These are phyloP conservation scores for Aspergillus hiratsukae DNA, from an alignment of 2,329 filamentous ascomycete species.

Conservation along the genomic window DNA sequence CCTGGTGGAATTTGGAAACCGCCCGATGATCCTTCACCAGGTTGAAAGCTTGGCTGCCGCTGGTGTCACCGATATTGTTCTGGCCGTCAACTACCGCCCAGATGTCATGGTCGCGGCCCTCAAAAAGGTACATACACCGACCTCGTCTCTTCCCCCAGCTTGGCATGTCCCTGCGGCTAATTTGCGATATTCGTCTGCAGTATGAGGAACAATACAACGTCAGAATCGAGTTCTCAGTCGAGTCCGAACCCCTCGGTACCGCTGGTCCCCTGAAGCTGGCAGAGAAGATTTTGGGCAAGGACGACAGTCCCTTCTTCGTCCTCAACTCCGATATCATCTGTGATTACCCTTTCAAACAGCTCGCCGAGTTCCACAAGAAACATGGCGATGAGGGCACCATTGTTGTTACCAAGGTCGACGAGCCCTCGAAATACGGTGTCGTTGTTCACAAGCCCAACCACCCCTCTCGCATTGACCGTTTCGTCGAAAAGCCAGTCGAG, in stretches of 20 bases:
- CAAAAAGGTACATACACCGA: constrained; percentile 68
- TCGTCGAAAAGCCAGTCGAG: constrained; percentile 98
- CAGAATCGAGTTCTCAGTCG: constrained; percentile 95
- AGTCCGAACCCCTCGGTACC: constrained; percentile 90
- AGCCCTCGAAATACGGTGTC: constrained; percentile 98
- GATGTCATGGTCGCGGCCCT: constrained; percentile 96
- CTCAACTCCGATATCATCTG: constrained; percentile 98
- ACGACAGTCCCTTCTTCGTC: constrained; percentile 93
- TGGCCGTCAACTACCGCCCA: constrained; percentile 97
- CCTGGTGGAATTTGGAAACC: constrained; percentile 96
- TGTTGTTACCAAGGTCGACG: constrained; percentile 97
- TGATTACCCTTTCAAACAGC: constrained; percentile 90
- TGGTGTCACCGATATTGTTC: constrained; percentile 93
- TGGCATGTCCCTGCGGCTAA: constrained; percentile 1
- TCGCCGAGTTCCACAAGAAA: constrained; percentile 84
- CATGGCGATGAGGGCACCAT: constrained; percentile 97
- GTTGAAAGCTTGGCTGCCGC: constrained; percentile 90
- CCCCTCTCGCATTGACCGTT: constrained; percentile 88
- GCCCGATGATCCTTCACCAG: constrained; percentile 98
- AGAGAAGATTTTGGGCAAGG: constrained; percentile 86
- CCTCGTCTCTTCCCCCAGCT: neutral
- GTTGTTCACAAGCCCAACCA: constrained; percentile 95
- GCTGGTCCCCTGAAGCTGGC: constrained; percentile 94
- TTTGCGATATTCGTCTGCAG: constrained; percentile 37
- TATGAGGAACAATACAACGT: constrained; percentile 91